Percentiles rank a stretch among this genome's conserved stretches.
These are phyloP conservation scores for Pseudocercospora fuligena DNA, from an alignment of 2,329 filamentous ascomycete species.

Conservation along the genomic window DNA sequence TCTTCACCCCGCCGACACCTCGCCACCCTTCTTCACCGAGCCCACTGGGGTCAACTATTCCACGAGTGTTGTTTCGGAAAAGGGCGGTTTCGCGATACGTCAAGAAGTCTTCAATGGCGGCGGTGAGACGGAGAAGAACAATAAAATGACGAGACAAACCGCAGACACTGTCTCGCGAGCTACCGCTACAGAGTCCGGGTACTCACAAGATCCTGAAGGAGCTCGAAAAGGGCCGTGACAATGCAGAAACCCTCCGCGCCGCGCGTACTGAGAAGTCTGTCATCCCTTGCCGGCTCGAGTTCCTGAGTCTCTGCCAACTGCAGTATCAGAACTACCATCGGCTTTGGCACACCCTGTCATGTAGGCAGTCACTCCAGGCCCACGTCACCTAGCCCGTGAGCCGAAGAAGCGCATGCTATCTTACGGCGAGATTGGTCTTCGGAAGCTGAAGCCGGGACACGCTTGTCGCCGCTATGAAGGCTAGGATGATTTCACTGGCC, in stretches of 20 bases:
- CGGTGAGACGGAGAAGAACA: no score
- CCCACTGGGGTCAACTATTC: no score
- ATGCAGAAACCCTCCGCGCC: background rate
- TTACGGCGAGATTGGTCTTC: background rate
- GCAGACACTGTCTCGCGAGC: background rate
- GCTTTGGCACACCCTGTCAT: background rate
- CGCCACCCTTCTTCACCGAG: no score
- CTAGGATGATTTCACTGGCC: no score
- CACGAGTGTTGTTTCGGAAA: no score
- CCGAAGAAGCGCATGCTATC: background rate
- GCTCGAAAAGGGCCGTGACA: background rate
- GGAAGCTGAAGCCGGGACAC: conserved; percentile 3
- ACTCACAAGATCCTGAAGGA: background rate
- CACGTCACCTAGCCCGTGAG: background rate
- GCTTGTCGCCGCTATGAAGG: no score
- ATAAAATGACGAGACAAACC: no score
- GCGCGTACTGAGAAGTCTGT: background rate
- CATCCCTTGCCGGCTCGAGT: background rate
- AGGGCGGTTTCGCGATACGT: no score
- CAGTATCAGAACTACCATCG: background rate
- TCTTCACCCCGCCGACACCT: no score
- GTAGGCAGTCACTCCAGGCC: background rate
- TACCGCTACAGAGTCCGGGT: background rate
- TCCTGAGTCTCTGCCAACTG: background rate
- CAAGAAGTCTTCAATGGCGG: no score